phyloP scores from a whole-genome alignment of 306 rosid species.

The Arachis hypogaea region DNA sequence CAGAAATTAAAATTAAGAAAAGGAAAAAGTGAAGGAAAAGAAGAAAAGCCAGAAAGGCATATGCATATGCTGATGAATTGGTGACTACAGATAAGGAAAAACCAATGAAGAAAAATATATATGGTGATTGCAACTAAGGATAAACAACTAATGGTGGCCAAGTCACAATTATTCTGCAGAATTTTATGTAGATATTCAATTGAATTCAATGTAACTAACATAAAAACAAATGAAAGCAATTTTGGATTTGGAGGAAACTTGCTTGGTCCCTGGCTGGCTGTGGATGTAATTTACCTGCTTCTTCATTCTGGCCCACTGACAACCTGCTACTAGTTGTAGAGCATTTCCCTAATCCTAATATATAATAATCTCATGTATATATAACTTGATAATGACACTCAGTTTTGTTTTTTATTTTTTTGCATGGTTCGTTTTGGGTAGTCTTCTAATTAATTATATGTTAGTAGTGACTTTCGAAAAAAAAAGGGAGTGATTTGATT shows the following conservation, averaged over 20 bases:
- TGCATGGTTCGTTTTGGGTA: not conserved
- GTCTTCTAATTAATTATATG: conserved; percentile 2
- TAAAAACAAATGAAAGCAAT: conserved; percentile 31
- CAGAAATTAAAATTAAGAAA: not conserved
- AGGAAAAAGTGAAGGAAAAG: conserved; percentile 3
- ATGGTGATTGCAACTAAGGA: conserved; percentile 12
- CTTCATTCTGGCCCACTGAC: conserved; percentile 47
- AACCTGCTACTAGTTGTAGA: conserved; percentile 46
- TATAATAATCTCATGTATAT: conserved; percentile 26
- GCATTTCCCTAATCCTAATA: conserved; percentile 22
- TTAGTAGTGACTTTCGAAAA: no score
- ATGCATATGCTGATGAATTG: no score
- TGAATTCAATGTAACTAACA: conserved; percentile 21
- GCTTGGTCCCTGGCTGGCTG: conserved; percentile 30
- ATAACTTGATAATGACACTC: conserved; percentile 6
- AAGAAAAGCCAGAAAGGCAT: conserved; percentile 31
- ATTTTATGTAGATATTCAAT: conserved; percentile 30
- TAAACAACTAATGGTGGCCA: conserved; percentile 4
- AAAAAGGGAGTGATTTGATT: no score
- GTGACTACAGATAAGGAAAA: not conserved
- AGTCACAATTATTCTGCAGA: conserved; percentile 38
- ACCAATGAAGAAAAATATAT: conserved; percentile 25
- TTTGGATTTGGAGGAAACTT: conserved; percentile 9
- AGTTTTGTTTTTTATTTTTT: not conserved
- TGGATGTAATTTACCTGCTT: no score